A percentile compares a stretch with the other conserved stretches of the same genome.
Conservation (phyloP, 129 eudicot species). For the Escallonia herrerae region DNA sequence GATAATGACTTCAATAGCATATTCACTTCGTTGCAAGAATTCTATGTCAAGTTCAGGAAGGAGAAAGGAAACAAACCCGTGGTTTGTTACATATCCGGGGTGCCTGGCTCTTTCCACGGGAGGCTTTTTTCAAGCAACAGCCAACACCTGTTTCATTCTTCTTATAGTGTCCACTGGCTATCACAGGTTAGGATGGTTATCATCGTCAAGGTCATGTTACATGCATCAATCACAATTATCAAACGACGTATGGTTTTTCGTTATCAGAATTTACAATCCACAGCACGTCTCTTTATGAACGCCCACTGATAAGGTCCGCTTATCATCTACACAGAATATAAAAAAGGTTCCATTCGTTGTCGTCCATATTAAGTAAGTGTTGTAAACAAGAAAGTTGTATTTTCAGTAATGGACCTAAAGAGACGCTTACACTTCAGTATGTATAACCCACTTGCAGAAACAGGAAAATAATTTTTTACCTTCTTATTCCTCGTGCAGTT, state of each 20-base stretch:
- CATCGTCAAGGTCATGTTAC: background rate
- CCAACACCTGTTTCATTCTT: conserved; percentile 22
- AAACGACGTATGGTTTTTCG: too few relatives aligned
- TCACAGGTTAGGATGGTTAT: conserved; percentile 6
- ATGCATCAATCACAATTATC: too few relatives aligned
- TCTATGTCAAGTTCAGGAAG: background rate
- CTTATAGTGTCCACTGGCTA: conserved; percentile 19
- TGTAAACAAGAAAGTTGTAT: too few relatives aligned
- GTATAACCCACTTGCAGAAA: background rate
- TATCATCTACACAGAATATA: background rate
- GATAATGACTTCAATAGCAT: conserved; percentile 26
- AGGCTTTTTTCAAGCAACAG: conserved; percentile 11
- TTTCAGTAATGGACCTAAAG: too few relatives aligned
- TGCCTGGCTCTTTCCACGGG: conserved; percentile 15
- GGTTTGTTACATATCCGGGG: conserved; percentile 14
- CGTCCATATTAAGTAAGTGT: too few relatives aligned
- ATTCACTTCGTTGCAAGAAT: conserved; percentile 8
- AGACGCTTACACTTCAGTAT: too few relatives aligned
- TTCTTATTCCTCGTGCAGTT: background rate
- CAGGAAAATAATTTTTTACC: background rate
- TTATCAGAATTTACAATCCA: too few relatives aligned
- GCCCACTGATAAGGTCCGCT: background rate
- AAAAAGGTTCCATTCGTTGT: background rate
- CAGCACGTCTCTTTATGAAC: background rate
- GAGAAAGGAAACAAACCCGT: background rate